Evolutionary conservation across 2,329 filamentous ascomycete species (phyloP).

Genomic region (Apiospora phragmitis): DNA sequence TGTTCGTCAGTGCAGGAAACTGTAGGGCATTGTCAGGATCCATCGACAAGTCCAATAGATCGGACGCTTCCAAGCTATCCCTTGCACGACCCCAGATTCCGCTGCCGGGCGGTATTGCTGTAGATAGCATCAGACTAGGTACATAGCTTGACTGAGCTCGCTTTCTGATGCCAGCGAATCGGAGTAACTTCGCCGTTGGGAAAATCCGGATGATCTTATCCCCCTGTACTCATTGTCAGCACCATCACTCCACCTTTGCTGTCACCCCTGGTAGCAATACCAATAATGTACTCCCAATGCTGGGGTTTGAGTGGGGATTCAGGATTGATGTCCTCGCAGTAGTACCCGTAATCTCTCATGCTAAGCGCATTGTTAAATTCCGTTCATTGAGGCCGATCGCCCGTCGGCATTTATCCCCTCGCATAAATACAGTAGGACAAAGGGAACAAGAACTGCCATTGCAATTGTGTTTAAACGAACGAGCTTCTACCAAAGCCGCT

Average conservation of each 20-base stretch:
- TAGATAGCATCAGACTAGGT: not conserved
- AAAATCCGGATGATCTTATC: not conserved
- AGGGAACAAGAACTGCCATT: too few species aligned
- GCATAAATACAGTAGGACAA: not conserved
- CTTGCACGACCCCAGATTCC: not conserved
- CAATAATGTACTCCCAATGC: not conserved
- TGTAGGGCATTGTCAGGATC: not conserved
- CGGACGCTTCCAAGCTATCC: not conserved
- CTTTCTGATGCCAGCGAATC: not conserved
- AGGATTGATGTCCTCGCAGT: not conserved
- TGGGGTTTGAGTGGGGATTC: not conserved
- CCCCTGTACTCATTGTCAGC: not conserved
- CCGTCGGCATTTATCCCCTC: not conserved
- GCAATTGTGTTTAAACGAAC: not conserved
- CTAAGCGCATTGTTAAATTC: not conserved
- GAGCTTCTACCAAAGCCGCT: not conserved
- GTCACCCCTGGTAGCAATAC: not conserved
- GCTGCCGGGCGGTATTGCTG: not conserved
- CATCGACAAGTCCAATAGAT: not conserved
- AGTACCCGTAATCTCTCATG: not conserved
- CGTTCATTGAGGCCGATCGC: not conserved
- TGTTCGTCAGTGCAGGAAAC: constrained; percentile 10
- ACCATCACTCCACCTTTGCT: not conserved
- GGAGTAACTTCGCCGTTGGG: not conserved
- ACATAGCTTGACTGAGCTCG: not conserved